Evolutionary conservation across 2,329 filamentous ascomycete genomes (phyloP).

Genomic region (Verticillium dahliae): DNA sequence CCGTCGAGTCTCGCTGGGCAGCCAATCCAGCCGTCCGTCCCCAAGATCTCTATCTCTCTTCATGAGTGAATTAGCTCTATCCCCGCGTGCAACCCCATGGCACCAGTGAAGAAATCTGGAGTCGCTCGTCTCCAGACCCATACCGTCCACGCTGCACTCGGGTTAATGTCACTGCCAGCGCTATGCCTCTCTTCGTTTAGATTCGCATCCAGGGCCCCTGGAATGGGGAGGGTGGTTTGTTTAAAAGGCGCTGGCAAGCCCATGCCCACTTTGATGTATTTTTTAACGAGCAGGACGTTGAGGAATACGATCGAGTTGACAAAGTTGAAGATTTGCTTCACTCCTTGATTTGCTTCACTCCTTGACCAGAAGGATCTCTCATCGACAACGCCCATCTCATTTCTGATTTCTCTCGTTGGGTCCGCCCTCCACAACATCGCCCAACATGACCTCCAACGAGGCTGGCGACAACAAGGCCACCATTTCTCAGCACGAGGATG

Average conservation of each 20-base stretch:
- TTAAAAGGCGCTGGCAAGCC: background rate
- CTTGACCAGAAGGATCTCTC: background rate
- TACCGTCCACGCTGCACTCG: background rate
- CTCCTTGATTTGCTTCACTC: background rate
- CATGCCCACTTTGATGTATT: too few species aligned
- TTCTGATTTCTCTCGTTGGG: background rate
- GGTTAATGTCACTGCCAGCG: background rate
- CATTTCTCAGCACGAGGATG: slow-evolving; percentile 9
- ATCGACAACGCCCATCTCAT: background rate
- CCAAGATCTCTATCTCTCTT: background rate
- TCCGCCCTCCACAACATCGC: background rate
- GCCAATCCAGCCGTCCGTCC: background rate
- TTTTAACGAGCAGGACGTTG: background rate
- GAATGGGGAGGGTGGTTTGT: background rate
- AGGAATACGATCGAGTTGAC: background rate
- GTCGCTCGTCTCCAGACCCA: background rate
- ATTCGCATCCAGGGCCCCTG: background rate
- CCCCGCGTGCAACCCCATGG: background rate
- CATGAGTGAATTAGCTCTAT: background rate
- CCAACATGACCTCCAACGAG: slow-evolving; percentile 11
- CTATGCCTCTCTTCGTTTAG: background rate
- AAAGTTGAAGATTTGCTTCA: background rate
- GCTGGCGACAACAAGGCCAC: slow-evolving; percentile 18
- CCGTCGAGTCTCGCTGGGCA: background rate
- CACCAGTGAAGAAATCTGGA: background rate